phyloP scores from a whole-genome alignment of 1,284 basidiomycete genomes.

The Ceratobasidium sp. region DNA sequence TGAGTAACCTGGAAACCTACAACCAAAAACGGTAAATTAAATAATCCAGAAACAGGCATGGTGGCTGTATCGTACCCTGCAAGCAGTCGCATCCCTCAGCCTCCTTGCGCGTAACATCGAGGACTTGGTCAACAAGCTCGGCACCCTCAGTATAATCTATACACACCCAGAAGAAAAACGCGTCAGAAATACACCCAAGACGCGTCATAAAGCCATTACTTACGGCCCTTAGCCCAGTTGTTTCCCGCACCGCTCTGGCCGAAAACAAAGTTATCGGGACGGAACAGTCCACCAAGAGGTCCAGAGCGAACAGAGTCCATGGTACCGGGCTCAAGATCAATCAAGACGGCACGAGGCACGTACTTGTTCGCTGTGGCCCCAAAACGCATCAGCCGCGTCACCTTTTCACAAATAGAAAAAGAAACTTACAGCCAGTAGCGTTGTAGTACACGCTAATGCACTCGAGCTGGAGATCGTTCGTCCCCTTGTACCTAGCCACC shows the following conservation, averaged over 20 bases:
- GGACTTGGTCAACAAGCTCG: constrained; percentile 65
- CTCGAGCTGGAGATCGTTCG: constrained; percentile 95
- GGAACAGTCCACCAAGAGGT: constrained; percentile 61
- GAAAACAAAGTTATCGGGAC: constrained; percentile 67
- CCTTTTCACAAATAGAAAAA: background rate
- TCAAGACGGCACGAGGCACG: constrained; percentile 93
- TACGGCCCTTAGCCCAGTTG: constrained; percentile 67
- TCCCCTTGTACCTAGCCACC: constrained; percentile 78
- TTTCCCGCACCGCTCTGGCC: constrained; percentile 66
- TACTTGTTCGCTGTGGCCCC: constrained; percentile 77
- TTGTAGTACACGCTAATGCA: constrained; percentile 98
- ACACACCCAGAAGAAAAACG: constrained; percentile 17
- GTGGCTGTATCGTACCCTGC: constrained; percentile 51
- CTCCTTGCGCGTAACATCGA: constrained; percentile 68
- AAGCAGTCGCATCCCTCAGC: constrained; percentile 66
- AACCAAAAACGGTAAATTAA: constrained; percentile 55
- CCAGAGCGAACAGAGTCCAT: constrained; percentile 92
- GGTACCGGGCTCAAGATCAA: constrained; percentile 96
- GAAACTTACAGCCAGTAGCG: constrained; percentile 70
- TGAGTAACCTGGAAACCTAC: constrained; percentile 68
- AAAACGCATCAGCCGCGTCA: constrained; percentile 18
- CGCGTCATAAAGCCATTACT: constrained; percentile 44
- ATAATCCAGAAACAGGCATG: constrained; percentile 6
- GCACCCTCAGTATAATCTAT: constrained; percentile 57
- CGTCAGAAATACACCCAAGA: background rate